A percentile compares a stretch with the other conserved stretches of the same genome.
Conservation (phyloP, 805 yeast genomes). For the Monosporozyma siamensis region DNA sequence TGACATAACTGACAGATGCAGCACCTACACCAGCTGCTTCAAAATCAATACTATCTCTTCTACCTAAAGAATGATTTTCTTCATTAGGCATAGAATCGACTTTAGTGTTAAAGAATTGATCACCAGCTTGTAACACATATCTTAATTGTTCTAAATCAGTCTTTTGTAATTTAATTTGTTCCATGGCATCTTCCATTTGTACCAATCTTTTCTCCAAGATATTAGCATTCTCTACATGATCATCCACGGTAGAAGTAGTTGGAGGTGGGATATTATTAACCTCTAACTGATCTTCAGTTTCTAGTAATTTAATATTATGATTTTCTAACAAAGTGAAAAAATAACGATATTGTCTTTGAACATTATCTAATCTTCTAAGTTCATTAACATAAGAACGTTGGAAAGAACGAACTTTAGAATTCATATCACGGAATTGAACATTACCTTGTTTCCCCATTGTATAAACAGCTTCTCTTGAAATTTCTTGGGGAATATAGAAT, state of each 20-base stretch:
- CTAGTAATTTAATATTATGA: conserved; percentile 34
- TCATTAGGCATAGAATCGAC: conserved; percentile 4
- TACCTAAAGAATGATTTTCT: conserved; percentile 5
- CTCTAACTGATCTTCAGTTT: conserved; percentile 26
- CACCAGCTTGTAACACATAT: conserved; percentile 42
- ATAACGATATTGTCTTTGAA: conserved; percentile 73
- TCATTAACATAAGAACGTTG: conserved; percentile 89
- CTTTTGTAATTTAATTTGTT: conserved; percentile 46
- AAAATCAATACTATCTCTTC: conserved; percentile 14
- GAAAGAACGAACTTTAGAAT: conserved; percentile 68
- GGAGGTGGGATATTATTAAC: conserved; percentile 28
- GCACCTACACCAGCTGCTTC: conserved; percentile 22
- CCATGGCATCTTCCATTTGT: conserved; percentile 62
- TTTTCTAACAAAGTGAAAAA: conserved; percentile 42
- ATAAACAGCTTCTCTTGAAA: conserved; percentile 76
- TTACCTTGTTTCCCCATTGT: conserved; percentile 79
- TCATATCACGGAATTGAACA: conserved; percentile 84
- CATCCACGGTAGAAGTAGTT: conserved; percentile 60
- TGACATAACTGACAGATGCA: conserved; percentile 39
- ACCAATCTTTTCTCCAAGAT: conserved; percentile 63
- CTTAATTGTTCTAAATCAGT: conserved; percentile 55
- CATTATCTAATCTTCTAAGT: conserved; percentile 70
- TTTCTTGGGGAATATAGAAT: conserved; percentile 83
- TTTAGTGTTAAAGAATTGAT: conserved; percentile 36
- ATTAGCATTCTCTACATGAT: conserved; percentile 50